phyloP scores from a whole-genome alignment of 2,329 filamentous ascomycete species.

The Elsinoe fawcettii region DNA sequence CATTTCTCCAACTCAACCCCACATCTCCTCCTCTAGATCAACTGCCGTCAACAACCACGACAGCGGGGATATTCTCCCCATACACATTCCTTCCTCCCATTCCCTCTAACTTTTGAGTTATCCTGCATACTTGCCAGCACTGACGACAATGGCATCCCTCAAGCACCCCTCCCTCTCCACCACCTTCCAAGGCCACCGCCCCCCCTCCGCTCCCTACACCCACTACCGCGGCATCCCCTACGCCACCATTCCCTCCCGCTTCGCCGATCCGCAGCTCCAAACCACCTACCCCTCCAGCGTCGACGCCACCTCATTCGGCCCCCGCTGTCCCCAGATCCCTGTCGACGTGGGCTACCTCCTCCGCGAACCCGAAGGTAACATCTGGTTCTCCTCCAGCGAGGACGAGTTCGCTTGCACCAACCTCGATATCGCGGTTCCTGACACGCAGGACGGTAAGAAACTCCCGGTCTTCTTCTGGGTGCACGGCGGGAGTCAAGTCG shows the following conservation, averaged over 20 bases:
- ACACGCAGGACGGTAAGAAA: not conserved
- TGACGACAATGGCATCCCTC: constrained; percentile 13
- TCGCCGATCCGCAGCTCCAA: constrained; percentile 17
- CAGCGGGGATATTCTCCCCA: not conserved
- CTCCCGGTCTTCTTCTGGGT: constrained; percentile 42
- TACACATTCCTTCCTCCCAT: not conserved
- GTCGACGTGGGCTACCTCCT: constrained; percentile 39
- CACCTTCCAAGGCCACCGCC: constrained; percentile 17
- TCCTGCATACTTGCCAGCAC: not conserved
- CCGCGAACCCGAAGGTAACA: constrained; percentile 32
- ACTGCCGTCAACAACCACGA: constrained; percentile 3
- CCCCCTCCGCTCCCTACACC: constrained; percentile 3
- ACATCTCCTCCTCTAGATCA: constrained; percentile 5
- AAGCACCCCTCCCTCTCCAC: constrained; percentile 17
- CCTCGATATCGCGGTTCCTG: constrained; percentile 34
- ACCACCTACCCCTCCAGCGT: not conserved
- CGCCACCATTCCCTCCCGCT: constrained; percentile 18
- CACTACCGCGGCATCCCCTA: constrained; percentile 22
- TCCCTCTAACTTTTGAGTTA: not conserved
- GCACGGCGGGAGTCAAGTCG: constrained; percentile 41
- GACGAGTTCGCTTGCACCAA: constrained; percentile 41
- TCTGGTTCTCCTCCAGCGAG: constrained; percentile 28
- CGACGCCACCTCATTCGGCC: constrained; percentile 17
- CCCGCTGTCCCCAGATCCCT: constrained; percentile 36
- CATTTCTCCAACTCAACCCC: constrained; percentile 10